phyloP scores from a whole-genome alignment of 2,329 filamentous ascomycete genomes.

The Alternaria longipes region DNA sequence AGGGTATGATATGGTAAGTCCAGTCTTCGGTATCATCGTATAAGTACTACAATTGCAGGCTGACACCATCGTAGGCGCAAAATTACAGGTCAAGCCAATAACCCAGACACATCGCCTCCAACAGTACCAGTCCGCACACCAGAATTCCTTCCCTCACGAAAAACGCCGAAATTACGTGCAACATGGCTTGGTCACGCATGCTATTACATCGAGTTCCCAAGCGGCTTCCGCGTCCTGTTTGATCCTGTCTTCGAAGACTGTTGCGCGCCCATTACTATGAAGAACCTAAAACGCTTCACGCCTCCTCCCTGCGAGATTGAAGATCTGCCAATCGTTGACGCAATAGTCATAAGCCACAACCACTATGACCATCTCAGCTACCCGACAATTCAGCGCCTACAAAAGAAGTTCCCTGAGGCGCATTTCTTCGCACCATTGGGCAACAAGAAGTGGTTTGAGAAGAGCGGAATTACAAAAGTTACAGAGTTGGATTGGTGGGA shows the following conservation, averaged over 20 bases:
- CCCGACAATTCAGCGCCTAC: conserved; percentile 75
- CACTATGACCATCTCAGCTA: conserved; percentile 94
- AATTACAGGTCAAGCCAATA: conserved; percentile 60
- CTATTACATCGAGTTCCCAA: conserved; percentile 90
- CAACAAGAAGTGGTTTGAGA: conserved; percentile 81
- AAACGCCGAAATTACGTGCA: conserved; percentile 72
- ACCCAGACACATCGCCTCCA: conserved; percentile 70
- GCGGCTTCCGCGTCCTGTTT: conserved; percentile 86
- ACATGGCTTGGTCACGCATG: conserved; percentile 97
- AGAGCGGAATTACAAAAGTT: conserved; percentile 74
- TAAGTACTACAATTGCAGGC: neutral
- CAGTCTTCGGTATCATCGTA: neutral
- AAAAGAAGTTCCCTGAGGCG: conserved; percentile 74
- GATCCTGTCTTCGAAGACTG: conserved; percentile 92
- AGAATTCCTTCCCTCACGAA: conserved; percentile 69
- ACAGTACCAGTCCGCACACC: conserved; percentile 74
- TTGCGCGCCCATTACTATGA: conserved; percentile 77
- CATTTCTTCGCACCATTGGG: conserved; percentile 91
- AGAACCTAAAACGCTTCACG: conserved; percentile 81
- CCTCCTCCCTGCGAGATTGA: conserved; percentile 76
- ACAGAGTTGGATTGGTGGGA: conserved; percentile 98
- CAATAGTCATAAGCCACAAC: conserved; percentile 82
- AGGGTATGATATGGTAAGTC: conserved; percentile 51
- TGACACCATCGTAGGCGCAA: conserved; percentile 50
- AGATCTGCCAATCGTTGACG: conserved; percentile 80